phyloP scores from a whole-genome alignment of 2,329 filamentous ascomycete species.

The Rutstroemia sp. region DNA sequence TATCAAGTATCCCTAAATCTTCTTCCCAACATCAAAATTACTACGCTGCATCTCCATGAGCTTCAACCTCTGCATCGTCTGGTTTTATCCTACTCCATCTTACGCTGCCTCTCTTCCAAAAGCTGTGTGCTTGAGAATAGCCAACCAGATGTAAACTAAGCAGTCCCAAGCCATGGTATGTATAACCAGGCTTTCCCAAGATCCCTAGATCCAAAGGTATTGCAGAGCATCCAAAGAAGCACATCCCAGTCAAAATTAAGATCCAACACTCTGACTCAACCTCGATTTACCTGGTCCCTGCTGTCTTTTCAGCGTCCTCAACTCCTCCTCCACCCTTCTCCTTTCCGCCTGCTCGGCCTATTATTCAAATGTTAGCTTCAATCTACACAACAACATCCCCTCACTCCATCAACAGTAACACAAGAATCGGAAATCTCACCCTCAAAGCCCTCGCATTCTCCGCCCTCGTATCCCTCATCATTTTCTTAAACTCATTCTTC shows the following conservation, averaged over 20 bases:
- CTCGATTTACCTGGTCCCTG: slow-evolving; percentile 30
- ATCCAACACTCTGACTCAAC: slow-evolving; percentile 24
- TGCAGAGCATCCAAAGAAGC: background rate
- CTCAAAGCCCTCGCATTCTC: slow-evolving; percentile 58
- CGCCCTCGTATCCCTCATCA: slow-evolving; percentile 65
- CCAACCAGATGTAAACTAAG: too few species aligned
- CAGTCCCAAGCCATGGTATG: too few species aligned
- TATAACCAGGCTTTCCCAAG: background rate
- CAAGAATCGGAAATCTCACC: too few species aligned
- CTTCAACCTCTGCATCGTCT: too few species aligned
- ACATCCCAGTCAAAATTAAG: background rate
- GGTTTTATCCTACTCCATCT: too few species aligned
- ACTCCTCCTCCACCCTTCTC: slow-evolving; percentile 54
- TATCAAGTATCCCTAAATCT: too few species aligned
- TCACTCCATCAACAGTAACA: background rate
- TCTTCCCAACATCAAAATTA: too few species aligned
- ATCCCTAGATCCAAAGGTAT: background rate
- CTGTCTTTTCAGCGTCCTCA: slow-evolving; percentile 40
- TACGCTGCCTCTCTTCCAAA: too few species aligned
- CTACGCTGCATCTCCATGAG: too few species aligned
- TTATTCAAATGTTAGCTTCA: slow-evolving; percentile 4
- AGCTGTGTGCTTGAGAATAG: too few species aligned
- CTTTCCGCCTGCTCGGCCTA: slow-evolving; percentile 67
- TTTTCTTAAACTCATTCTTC: slow-evolving; percentile 71
- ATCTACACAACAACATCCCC: slow-evolving; percentile 17